A percentile compares a stretch with the other conserved stretches of the same genome.
phyloP scores from a whole-genome alignment of 257 asterid species.

The Gentiana macrophylla region DNA sequence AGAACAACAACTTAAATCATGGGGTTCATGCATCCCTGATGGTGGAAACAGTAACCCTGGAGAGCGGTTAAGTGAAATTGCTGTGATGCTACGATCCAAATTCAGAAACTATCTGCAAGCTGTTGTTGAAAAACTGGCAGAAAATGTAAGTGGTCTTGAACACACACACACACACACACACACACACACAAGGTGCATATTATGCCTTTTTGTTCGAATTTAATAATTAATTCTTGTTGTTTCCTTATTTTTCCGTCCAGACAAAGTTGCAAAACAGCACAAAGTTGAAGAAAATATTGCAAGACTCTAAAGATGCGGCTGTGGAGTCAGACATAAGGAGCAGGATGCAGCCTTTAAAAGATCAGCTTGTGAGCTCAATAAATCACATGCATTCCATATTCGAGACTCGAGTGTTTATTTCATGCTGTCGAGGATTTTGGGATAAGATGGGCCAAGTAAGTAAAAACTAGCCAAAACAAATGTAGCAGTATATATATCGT shows the following conservation, averaged over 20 bases:
- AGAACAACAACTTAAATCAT: slow-evolving; percentile 35
- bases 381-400: slow-evolving; percentile 33
- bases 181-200: too few relatives aligned
- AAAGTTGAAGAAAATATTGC: slow-evolving; percentile 39
- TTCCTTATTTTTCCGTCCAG: slow-evolving; percentile 13
- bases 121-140: slow-evolving; percentile 42
- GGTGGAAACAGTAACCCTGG: slow-evolving; percentile 37
- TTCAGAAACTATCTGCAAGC: slow-evolving; percentile 47
- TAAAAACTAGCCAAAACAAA: background rate
- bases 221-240: background rate
- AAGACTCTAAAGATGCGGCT: slow-evolving; percentile 33
- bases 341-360: slow-evolving; percentile 40
- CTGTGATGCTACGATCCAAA: slow-evolving; percentile 45
- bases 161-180: background rate
- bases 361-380: slow-evolving; percentile 29
- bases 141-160: slow-evolving; percentile 28
- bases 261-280: slow-evolving; percentile 34
- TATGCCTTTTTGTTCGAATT: background rate
- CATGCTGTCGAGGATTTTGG: slow-evolving; percentile 45
- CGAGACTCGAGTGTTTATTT: slow-evolving; percentile 33
- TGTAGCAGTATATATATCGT: too few relatives aligned
- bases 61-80: slow-evolving; percentile 40
- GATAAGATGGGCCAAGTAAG: slow-evolving; percentile 45
- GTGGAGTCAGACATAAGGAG: slow-evolving; percentile 35
- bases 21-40: slow-evolving; percentile 43